phyloP scores from a whole-genome alignment of 768 basidiomycete genomes.

The Artomyces pyxidatus region DNA sequence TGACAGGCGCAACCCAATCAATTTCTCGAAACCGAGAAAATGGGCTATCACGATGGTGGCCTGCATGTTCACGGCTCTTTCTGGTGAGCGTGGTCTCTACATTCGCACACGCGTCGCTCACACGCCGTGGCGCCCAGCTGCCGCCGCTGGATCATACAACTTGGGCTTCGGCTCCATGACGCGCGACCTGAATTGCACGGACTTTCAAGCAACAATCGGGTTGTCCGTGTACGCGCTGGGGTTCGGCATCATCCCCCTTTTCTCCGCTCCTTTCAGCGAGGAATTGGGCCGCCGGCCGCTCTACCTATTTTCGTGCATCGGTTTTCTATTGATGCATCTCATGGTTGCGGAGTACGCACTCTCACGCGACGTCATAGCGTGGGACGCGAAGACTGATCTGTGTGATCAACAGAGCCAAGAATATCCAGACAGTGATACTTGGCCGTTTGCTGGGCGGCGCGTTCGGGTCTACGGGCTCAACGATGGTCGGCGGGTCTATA shows the following conservation, averaged over 20 bases:
- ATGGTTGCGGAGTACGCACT: slow-evolving; percentile 31
- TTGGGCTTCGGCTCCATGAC: slow-evolving; percentile 53
- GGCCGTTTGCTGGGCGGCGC: slow-evolving; percentile 59
- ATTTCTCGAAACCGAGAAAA: slow-evolving; percentile 24
- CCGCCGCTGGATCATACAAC: slow-evolving; percentile 42
- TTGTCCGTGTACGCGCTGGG: slow-evolving; percentile 48
- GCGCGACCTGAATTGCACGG: slow-evolving; percentile 26
- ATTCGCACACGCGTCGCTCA: background rate
- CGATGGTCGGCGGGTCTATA: slow-evolving; percentile 70
- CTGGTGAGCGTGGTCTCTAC: slow-evolving; percentile 28
- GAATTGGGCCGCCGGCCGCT: slow-evolving; percentile 61
- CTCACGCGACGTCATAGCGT: background rate
- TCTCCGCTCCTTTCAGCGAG: slow-evolving; percentile 65
- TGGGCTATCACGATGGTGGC: slow-evolving; percentile 37
- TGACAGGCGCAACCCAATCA: slow-evolving; percentile 26
- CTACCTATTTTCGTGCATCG: slow-evolving; percentile 42
- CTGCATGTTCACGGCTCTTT: slow-evolving; percentile 39
- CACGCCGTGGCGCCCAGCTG: slow-evolving; percentile 28
- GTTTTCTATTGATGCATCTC: slow-evolving; percentile 45
- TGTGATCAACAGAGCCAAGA: slow-evolving; percentile 33
- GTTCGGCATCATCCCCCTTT: slow-evolving; percentile 53
- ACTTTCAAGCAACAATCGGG: slow-evolving; percentile 24
- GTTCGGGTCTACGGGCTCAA: slow-evolving; percentile 61
- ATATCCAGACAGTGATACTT: slow-evolving; percentile 55
- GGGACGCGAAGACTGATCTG: too few relatives aligned